Evolutionary conservation across 106 monocot species (phyloP), one percentile per base, ranked within the genome.

Genomic region (Xerophyta viscosa): DNA sequence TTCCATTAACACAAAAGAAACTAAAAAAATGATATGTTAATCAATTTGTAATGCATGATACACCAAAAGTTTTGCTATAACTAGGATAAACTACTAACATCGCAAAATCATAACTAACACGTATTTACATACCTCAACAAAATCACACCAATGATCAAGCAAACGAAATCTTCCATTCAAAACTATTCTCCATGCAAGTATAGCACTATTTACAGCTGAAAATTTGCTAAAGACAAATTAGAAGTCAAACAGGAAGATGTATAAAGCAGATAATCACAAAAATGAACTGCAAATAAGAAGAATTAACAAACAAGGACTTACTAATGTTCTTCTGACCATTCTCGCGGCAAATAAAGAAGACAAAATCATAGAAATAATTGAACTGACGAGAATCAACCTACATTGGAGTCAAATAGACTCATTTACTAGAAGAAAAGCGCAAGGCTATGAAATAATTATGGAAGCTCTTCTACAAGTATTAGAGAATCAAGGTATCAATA

Each of bases 311-410:
- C 48, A 67, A 54, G 29, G 27, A 48, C 75, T 73, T 82, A 92
- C 92, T 46, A 54, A 92, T 82, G 39, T 68, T 92, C 54, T 82
- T 92, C 66, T 92, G 92, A 13, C 92, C 86, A 58, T 82, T 79
- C 66, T 86, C 79, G 50, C 86, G 86, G 55, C 82, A 92, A 48
- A 76, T 55, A 61, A 86, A 86, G 70, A 82, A 92, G 50, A 86
- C 82, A 77, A 92, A 92, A 71, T 77, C 76, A 66, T 92, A 92
- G 58, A 92, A 92, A 57, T 58, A 65, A 54, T 61, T 77, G 49
- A 92, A 92, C 36, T 77, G 70, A 52, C 23, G 60, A 29, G 82
- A 67, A 55, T 82, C 82, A 21, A 57, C 81, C 92, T 92, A 51
- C 39, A 76, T 71, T 56, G 61, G 23, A 60, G 6, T 41, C 28